A percentile compares a stretch with the other conserved stretches of the same genome.
phyloP scores from a whole-genome alignment of 495 filamentous ascomycete species.

The Hypoxylon fragiforme region DNA sequence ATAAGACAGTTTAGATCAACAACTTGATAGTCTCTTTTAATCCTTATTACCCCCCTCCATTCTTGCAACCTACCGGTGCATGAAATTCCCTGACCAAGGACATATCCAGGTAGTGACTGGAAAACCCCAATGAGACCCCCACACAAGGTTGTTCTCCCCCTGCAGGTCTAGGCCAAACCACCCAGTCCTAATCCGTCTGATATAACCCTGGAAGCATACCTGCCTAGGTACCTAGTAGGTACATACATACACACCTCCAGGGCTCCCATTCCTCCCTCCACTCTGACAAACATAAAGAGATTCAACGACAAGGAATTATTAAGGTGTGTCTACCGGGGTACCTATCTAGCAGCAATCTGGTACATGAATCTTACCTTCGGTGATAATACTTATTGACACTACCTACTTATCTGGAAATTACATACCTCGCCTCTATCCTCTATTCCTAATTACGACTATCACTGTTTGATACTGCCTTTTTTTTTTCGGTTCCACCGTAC shows the following conservation, averaged over 20 bases:
- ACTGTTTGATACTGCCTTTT: constrained; percentile 11
- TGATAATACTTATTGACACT: constrained; percentile 9
- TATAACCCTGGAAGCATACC: constrained; percentile 26
- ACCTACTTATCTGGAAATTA: constrained; percentile 11
- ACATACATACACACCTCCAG: too few species aligned
- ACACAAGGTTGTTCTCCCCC: constrained; percentile 20
- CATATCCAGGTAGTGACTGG: constrained; percentile 5
- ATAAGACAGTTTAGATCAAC: constrained; percentile 1
- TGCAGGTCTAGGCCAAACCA: constrained; percentile 24
- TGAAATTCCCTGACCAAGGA: constrained; percentile 16
- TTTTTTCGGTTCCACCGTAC: constrained; percentile 6
- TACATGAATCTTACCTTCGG: constrained; percentile 28
- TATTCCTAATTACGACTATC: constrained; percentile 8
- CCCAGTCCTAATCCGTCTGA: constrained; percentile 25
- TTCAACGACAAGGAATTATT: constrained; percentile 14
- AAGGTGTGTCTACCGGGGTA: constrained; percentile 21
- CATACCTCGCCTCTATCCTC: constrained; percentile 6
- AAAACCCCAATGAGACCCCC: constrained; percentile 27
- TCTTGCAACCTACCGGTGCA: constrained; percentile 20
- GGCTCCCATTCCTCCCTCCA: constrained; percentile 29
- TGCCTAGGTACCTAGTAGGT: too few species aligned
- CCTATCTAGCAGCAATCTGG: constrained; percentile 31
- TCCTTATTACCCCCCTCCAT: neutral
- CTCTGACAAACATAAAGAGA: constrained; percentile 4
- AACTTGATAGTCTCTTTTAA: constrained; percentile 14